Evolutionary conservation across 768 basidiomycete genomes (phyloP).

Genomic region (Hypholoma sublateritium): DNA sequence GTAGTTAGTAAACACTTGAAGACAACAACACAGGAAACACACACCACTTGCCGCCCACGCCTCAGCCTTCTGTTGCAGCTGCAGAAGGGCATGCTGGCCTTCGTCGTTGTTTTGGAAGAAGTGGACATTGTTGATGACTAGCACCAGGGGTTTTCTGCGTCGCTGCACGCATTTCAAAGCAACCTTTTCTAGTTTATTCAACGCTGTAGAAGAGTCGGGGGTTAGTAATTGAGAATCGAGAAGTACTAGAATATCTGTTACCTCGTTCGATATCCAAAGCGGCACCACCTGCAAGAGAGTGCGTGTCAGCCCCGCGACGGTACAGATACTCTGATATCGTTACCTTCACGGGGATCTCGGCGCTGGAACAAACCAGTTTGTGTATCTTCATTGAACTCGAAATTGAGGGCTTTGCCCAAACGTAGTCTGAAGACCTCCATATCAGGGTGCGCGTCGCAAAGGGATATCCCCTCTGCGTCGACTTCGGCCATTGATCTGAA

Average conservation of each 20-base stretch:
- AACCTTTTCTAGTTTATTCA: conserved; percentile 86
- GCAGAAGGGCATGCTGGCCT: conserved; percentile 77
- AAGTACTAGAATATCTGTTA: conserved; percentile 18
- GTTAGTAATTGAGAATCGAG: neutral
- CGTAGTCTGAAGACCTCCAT: conserved; percentile 84
- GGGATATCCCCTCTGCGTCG: conserved; percentile 66
- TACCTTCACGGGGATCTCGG: conserved; percentile 79
- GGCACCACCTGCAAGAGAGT: conserved; percentile 55
- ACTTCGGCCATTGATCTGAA: conserved; percentile 77
- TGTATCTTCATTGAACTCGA: conserved; percentile 83
- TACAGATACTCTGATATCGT: neutral
- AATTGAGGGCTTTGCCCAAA: conserved; percentile 83
- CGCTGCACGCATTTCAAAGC: conserved; percentile 61
- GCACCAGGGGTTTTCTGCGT: conserved; percentile 67
- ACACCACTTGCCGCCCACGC: conserved; percentile 79
- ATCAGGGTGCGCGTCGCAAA: conserved; percentile 85
- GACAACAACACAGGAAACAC: conserved; percentile 18
- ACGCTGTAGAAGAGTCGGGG: conserved; percentile 44
- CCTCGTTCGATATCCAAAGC: conserved; percentile 82
- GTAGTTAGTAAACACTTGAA: neutral
- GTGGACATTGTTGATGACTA: conserved; percentile 81
- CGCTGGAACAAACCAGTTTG: conserved; percentile 81
- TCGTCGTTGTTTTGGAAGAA: conserved; percentile 76
- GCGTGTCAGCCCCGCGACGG: neutral
- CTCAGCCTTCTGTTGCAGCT: conserved; percentile 85